Percentiles rank a stretch among this genome's conserved stretches.
phyloP scores from a whole-genome alignment of 305 asterid genomes.

The Fraxinus albicans region DNA sequence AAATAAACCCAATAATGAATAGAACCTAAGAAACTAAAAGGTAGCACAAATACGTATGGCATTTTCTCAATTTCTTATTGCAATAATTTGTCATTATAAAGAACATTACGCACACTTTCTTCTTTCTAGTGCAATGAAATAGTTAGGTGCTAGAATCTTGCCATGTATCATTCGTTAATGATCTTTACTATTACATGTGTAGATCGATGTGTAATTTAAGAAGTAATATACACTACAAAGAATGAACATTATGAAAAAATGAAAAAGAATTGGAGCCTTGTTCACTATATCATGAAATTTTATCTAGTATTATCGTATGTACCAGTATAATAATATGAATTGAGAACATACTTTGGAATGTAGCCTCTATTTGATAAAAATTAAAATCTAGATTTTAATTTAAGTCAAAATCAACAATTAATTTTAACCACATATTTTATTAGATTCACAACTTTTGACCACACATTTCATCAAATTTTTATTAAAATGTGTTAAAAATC shows the following conservation, averaged over 20 bases:
- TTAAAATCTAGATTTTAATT: too few relatives aligned
- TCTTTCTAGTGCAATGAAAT: neutral
- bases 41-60: constrained; percentile 11
- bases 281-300: neutral
- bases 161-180: neutral
- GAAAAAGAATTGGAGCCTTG: neutral
- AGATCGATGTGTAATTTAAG: neutral
- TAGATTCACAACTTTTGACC: too few relatives aligned
- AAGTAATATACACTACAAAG: neutral
- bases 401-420: too few relatives aligned
- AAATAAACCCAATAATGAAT: constrained; percentile 19
- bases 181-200: neutral
- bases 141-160: neutral
- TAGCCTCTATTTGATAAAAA: too few relatives aligned
- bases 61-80: constrained; percentile 12
- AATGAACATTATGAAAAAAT: too few relatives aligned
- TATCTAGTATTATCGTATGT: neutral
- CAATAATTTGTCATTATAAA: neutral
- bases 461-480: too few relatives aligned
- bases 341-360: neutral
- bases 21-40: constrained; percentile 19
- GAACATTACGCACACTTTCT: neutral
- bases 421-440: too few relatives aligned
- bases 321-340: neutral
- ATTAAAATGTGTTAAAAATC: too few relatives aligned